A percentile compares a stretch with the other conserved stretches of the same genome.
Evolutionary conservation across 345 rosid species (phyloP).

Genomic region (Boechera divaricarpa): DNA sequence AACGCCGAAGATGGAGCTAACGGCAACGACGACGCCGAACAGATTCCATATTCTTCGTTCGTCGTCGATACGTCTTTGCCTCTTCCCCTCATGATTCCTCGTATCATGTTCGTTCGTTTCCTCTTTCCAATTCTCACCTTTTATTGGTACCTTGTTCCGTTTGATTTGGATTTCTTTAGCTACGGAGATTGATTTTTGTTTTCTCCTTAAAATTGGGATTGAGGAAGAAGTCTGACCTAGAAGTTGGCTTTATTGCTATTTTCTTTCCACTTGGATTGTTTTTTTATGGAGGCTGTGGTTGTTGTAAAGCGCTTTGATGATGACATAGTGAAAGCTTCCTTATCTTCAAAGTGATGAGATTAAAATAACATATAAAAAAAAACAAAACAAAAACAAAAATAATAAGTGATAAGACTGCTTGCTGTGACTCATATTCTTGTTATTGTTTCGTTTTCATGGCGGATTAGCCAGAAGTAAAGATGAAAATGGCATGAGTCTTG

Average conservation of each 20-base stretch:
- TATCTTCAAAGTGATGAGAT: neutral
- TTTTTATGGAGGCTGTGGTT: neutral
- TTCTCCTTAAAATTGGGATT: neutral
- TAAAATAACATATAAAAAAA: slow-evolving; percentile 4
- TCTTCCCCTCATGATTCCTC: slow-evolving; percentile 61
- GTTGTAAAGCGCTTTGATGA: slow-evolving; percentile 29
- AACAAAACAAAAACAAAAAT: neutral
- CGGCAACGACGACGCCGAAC: slow-evolving; percentile 32
- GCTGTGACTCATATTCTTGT: neutral
- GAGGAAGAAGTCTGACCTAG: slow-evolving; percentile 13
- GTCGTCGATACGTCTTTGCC: slow-evolving; percentile 66
- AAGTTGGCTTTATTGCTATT: neutral
- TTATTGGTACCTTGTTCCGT: neutral
- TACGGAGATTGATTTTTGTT: neutral
- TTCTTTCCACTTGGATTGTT: neutral
- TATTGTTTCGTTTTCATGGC: slow-evolving; percentile 17
- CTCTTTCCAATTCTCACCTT: neutral
- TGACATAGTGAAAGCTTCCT: slow-evolving; percentile 26
- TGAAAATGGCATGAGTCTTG: no score
- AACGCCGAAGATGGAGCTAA: slow-evolving; percentile 46
- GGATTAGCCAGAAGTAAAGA: neutral
- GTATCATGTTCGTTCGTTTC: slow-evolving; percentile 65
- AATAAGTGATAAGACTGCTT: neutral
- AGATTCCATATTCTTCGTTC: slow-evolving; percentile 52
- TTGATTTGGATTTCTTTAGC: neutral